These are phyloP conservation scores for Comarum palustre DNA, from an alignment of 306 rosid genomes.

Conservation along the genomic window DNA sequence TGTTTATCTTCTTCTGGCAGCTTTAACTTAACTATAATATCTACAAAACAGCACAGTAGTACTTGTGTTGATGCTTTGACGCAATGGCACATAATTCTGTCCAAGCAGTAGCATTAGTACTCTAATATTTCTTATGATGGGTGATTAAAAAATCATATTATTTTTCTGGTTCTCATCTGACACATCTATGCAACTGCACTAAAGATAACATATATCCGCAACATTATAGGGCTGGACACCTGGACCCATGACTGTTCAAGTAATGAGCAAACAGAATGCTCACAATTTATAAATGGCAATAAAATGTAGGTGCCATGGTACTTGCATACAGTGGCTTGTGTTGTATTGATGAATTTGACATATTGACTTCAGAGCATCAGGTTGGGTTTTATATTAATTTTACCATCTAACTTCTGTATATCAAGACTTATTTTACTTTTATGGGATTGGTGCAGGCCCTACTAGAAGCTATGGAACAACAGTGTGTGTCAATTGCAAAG, in stretches of 20 bases:
- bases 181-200: neutral
- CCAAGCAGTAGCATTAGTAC: neutral
- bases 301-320: conserved; percentile 79
- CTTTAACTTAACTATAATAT: neutral
- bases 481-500: conserved; percentile 94
- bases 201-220: neutral
- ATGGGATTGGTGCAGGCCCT: conserved; percentile 52
- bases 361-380: conserved; percentile 96
- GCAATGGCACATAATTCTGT: neutral
- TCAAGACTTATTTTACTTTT: conserved; percentile 20
- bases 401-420: conserved; percentile 24
- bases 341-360: conserved; percentile 90
- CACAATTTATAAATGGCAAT: conserved; percentile 23
- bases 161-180: neutral
- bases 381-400: conserved; percentile 35
- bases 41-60: neutral
- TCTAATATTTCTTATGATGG: neutral
- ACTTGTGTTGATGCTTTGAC: neutral
- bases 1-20: neutral
- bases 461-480: conserved; percentile 98
- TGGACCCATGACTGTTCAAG: neutral
- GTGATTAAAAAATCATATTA: neutral
- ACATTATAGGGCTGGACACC: neutral
- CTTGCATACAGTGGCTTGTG: conserved; percentile 94
- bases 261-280: conserved; percentile 16